Evolutionary conservation across 2,329 filamentous ascomycete genomes (phyloP).

Genomic region (Tolypocladium sp.): DNA sequence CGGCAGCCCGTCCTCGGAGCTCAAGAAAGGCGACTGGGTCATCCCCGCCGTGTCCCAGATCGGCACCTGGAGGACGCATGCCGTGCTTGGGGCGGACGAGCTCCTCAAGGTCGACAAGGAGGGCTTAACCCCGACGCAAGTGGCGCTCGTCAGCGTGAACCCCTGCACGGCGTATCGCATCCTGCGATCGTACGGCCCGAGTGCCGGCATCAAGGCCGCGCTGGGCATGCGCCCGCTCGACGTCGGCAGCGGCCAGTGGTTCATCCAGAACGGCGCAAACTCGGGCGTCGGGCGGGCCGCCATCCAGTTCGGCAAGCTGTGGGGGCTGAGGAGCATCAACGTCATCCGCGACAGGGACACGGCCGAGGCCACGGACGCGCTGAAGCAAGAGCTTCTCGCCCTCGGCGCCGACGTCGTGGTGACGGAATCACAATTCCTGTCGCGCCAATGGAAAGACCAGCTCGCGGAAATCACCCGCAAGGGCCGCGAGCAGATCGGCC

Average conservation of each 20-base stretch:
- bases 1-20: constrained; percentile 43
- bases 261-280: constrained; percentile 96
- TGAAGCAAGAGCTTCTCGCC: constrained; percentile 40
- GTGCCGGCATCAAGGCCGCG: constrained; percentile 32
- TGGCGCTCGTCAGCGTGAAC: constrained; percentile 84
- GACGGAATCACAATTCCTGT: constrained; percentile 45
- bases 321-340: constrained; percentile 88
- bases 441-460: constrained; percentile 51
- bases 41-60: constrained; percentile 76
- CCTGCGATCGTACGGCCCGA: constrained; percentile 65
- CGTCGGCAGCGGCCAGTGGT: constrained; percentile 64
- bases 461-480: constrained; percentile 59
- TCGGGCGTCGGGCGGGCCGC: constrained; percentile 84
- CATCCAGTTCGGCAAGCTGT: constrained; percentile 76
- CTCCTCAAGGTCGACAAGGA: constrained; percentile 64
- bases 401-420: constrained; percentile 50
- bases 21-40: constrained; percentile 83
- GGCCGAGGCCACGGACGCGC: constrained; percentile 51
- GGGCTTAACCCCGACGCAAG: constrained; percentile 66
- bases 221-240: constrained; percentile 36
- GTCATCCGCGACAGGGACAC: constrained; percentile 67
- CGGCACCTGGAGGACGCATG: constrained; percentile 93
- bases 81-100: constrained; percentile 46
- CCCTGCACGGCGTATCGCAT: constrained; percentile 92
- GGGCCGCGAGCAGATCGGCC: constrained; percentile 60